These are phyloP conservation scores for Clavispora asparagi DNA, from an alignment of 805 yeast species.

Conservation along the genomic window DNA sequence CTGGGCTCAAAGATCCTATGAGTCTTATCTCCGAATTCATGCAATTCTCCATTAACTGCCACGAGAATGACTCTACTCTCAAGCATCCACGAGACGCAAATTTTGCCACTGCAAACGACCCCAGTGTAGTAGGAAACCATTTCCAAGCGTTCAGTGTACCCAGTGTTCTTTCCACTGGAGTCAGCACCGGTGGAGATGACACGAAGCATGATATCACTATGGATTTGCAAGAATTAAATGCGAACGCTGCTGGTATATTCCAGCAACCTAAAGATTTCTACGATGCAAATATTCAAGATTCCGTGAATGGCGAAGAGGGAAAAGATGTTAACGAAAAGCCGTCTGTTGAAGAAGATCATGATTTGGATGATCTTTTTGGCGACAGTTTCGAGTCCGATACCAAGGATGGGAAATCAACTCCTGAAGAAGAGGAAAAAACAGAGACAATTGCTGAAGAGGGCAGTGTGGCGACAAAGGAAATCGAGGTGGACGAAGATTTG, in stretches of 20 bases:
- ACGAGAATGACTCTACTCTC: background rate
- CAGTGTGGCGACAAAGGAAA: no score
- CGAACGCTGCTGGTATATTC: background rate
- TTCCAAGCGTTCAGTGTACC: constrained; percentile 12
- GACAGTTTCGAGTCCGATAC: constrained; percentile 11
- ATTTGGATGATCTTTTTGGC: constrained; percentile 15
- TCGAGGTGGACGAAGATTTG: no score
- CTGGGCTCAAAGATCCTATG: constrained; percentile 22
- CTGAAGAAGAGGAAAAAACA: background rate
- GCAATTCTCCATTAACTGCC: background rate
- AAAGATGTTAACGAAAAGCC: background rate
- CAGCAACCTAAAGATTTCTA: background rate
- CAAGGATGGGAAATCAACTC: background rate
- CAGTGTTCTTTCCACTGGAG: constrained; percentile 10
- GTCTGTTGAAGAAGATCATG: constrained; percentile 1
- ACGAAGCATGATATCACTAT: constrained; percentile 7
- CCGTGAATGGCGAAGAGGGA: background rate
- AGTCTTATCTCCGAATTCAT: constrained; percentile 31
- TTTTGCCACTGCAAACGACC: background rate
- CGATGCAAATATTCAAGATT: background rate
- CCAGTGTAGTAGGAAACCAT: background rate
- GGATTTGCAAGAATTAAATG: constrained; percentile 2
- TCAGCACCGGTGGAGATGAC: constrained; percentile 5
- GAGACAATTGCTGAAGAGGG: background rate
- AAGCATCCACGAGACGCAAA: background rate